phyloP scores from a whole-genome alignment of 805 yeast species.

The Candida michaelii region DNA sequence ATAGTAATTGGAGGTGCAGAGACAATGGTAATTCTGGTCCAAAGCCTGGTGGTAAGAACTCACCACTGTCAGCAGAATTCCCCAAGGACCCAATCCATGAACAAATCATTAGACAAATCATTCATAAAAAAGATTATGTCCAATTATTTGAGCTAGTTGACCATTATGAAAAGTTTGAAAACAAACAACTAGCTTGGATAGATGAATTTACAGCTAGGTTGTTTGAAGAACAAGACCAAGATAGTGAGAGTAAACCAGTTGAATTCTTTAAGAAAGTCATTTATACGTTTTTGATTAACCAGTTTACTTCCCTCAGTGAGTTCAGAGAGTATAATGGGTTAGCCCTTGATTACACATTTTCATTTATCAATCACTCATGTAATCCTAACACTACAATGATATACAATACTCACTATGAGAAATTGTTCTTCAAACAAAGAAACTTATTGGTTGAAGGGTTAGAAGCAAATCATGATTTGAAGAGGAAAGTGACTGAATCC shows the following conservation, averaged over 20 bases:
- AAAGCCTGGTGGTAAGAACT: neutral
- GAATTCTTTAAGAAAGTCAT: slow-evolving; percentile 9
- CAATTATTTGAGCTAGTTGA: neutral
- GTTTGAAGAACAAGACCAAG: neutral
- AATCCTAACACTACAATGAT: slow-evolving; percentile 29
- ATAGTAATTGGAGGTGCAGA: slow-evolving; percentile 7
- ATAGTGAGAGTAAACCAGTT: neutral
- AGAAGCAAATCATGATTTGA: neutral
- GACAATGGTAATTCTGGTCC: slow-evolving; percentile 6
- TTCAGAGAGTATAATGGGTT: slow-evolving; percentile 25
- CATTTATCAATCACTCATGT: slow-evolving; percentile 44
- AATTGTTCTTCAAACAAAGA: neutral
- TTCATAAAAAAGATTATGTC: neutral
- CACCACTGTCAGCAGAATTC: neutral
- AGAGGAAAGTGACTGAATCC: neutral
- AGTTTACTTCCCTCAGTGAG: slow-evolving; percentile 24
- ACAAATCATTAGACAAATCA: neutral
- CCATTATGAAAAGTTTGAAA: slow-evolving; percentile 3
- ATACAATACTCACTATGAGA: slow-evolving; percentile 5
- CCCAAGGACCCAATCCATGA: slow-evolving; percentile 2
- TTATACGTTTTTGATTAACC: slow-evolving; percentile 26
- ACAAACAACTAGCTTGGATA: neutral
- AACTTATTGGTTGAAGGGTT: neutral
- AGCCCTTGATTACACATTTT: slow-evolving; percentile 33
- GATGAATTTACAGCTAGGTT: slow-evolving; percentile 2